Evolutionary conservation across 2,329 filamentous ascomycete genomes (phyloP), one percentile per base, ranked within the genome.

Genomic region (Knufia fluminis): DNA sequence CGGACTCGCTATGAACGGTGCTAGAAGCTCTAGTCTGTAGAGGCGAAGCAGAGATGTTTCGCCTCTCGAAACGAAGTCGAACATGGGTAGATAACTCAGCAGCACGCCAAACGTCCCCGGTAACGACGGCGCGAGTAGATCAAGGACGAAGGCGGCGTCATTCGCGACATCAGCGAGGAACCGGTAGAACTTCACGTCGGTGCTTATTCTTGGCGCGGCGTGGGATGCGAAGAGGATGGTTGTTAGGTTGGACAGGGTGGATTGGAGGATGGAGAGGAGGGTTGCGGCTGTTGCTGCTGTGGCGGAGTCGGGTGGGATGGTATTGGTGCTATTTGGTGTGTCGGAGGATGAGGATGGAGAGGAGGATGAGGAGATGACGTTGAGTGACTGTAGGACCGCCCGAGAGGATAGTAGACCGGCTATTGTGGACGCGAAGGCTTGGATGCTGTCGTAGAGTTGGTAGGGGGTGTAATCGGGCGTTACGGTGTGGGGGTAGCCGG

Each of bases 91-190:
- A 6, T 8, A 17, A 23, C 7, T 6, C 8, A 44, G 4, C 3
- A 31, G 22, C 3, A 16, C 20, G 6, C 82, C 69, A 1, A 71
- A 61, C 0, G 72, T 62, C 48, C 77, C 77, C 0, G 84, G 80
- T 40, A 94, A 77, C 14, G 78, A 78, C 0, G 89, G 89, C 3
- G 84, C 88, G 33, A 91, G 72, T 52, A 89, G 82, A 62, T 95
- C 87, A n/a, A 95, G 75, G 48, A 94, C 73, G 72, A 94, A 86
- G 12, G 86, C 86, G 7, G 81, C 74, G 63, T 95, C 89, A 66
- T 95, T 95, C 70, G 95, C 85, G 17, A 94, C 71, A 62, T 95
- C 89, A 3, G 89, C 89, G 2, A 90, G 78, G 43, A 94, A 83
- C 14, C 89, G 83, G 67, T 90, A 95, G 65, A 79, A 83, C 66